Evolutionary conservation across 805 yeast genomes (phyloP).

Genomic region (Nakazawaea ambrosiae): DNA sequence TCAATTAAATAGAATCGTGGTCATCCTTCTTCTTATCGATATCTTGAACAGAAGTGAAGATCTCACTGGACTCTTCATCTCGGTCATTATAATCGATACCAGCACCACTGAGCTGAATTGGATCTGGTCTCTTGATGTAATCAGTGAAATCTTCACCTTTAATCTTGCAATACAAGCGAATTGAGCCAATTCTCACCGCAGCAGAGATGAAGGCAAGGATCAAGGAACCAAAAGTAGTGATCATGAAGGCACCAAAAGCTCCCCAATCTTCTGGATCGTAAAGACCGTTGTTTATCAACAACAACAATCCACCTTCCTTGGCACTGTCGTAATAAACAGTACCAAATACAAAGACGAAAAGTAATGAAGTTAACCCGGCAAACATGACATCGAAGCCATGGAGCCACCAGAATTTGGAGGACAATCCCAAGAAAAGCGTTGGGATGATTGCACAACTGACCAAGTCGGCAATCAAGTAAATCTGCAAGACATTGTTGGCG

Average conservation of each 20-base stretch:
- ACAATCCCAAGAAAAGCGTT: constrained; percentile 71
- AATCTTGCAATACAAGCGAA: constrained; percentile 25
- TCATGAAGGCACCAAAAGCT: constrained; percentile 89
- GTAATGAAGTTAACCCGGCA: constrained; percentile 78
- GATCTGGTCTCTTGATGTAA: no score
- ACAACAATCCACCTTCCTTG: constrained; percentile 65
- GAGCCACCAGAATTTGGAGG: constrained; percentile 57
- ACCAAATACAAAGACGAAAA: constrained; percentile 80
- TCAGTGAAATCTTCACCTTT: constrained; percentile 36
- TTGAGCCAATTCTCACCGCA: constrained; percentile 34
- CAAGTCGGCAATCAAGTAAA: constrained; percentile 85
- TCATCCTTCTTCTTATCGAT: no score
- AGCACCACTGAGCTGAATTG: no score
- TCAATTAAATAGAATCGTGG: no score
- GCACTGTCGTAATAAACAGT: constrained; percentile 70
- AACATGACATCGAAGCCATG: constrained; percentile 75
- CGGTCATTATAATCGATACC: no score
- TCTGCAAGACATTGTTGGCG: constrained; percentile 78
- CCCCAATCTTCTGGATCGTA: constrained; percentile 82
- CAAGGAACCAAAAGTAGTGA: constrained; percentile 80
- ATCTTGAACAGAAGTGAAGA: no score
- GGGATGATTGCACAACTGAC: constrained; percentile 86
- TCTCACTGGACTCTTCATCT: no score
- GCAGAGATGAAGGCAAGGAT: constrained; percentile 47
- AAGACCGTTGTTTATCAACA: constrained; percentile 74